Percentiles rank a stretch among this genome's conserved stretches.
Conservation (phyloP, 257 asterid genomes). For the Salvia splendens region DNA sequence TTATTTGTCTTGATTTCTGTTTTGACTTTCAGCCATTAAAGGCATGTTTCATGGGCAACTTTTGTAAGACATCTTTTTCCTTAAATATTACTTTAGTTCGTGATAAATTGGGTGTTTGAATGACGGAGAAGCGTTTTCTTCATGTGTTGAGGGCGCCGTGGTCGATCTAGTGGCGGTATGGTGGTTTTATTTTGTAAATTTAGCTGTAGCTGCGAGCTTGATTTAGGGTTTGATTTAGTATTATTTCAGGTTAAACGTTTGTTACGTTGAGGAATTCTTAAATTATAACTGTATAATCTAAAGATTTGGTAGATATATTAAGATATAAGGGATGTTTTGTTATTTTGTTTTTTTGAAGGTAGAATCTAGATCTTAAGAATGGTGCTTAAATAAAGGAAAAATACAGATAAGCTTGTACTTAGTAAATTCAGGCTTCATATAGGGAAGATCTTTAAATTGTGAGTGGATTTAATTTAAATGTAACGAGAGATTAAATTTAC, state of each 20-base stretch:
- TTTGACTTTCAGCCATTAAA: neutral
- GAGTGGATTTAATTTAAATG: neutral
- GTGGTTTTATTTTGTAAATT: neutral
- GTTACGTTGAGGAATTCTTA: neutral
- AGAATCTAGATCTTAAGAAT: neutral
- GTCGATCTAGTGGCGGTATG: neutral
- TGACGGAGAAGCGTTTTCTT: constrained; percentile 1
- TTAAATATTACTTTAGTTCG: neutral
- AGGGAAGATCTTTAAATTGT: neutral
- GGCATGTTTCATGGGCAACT: neutral
- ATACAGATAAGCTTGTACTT: too few relatives aligned
- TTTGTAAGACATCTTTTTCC: neutral
- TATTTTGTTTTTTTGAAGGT: neutral
- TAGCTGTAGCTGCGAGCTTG: constrained; percentile 1
- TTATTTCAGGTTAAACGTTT: neutral
- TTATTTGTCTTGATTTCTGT: neutral
- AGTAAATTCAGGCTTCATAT: neutral
- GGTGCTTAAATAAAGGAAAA: too few relatives aligned
- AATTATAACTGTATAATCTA: neutral
- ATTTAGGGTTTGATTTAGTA: neutral
- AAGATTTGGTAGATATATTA: neutral
- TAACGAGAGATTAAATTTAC: neutral
- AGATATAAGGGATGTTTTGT: neutral
- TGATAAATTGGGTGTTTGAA: constrained; percentile 6
- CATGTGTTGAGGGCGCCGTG: neutral